These are phyloP conservation scores for Isatis tinctoria DNA, from an alignment of 345 rosid genomes.

Conservation along the genomic window DNA sequence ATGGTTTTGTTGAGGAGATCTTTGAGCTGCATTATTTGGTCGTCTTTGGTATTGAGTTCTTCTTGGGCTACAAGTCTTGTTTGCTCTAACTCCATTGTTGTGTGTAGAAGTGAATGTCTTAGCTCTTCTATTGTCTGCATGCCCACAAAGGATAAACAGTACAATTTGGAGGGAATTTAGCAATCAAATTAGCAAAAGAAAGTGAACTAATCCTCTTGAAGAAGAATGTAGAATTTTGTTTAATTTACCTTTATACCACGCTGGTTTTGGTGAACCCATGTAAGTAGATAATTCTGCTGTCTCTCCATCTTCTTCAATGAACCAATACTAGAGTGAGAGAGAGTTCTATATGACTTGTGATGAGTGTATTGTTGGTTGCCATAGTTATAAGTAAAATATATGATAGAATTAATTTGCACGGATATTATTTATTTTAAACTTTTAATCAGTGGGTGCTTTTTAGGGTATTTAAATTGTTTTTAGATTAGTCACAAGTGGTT, in stretches of 20 bases:
- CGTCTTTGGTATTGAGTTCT: constrained; percentile 70
- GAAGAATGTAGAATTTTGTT: neutral
- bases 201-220: neutral
- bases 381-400: constrained; percentile 29
- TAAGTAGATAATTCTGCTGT: constrained; percentile 49
- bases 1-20: constrained; percentile 48
- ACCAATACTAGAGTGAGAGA: constrained; percentile 16
- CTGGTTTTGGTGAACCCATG: constrained; percentile 57
- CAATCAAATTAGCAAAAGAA: neutral
- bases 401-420: neutral
- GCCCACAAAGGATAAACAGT: constrained; percentile 15
- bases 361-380: constrained; percentile 20
- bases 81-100: constrained; percentile 76
- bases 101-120: constrained; percentile 57
- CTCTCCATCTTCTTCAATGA: constrained; percentile 49
- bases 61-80: constrained; percentile 64
- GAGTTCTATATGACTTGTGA: constrained; percentile 29
- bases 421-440: neutral
- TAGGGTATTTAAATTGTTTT: neutral
- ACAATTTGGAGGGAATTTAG: neutral
- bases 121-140: constrained; percentile 81
- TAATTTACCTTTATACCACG: constrained; percentile 50
- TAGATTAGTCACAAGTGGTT: constrained; percentile 6
- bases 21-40: constrained; percentile 53
- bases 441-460: neutral